Evolutionary conservation across 108 stramenopile species (phyloP), one percentile per base, ranked within the genome.

Genomic region (Pseudonitzschia multiseries): DNA sequence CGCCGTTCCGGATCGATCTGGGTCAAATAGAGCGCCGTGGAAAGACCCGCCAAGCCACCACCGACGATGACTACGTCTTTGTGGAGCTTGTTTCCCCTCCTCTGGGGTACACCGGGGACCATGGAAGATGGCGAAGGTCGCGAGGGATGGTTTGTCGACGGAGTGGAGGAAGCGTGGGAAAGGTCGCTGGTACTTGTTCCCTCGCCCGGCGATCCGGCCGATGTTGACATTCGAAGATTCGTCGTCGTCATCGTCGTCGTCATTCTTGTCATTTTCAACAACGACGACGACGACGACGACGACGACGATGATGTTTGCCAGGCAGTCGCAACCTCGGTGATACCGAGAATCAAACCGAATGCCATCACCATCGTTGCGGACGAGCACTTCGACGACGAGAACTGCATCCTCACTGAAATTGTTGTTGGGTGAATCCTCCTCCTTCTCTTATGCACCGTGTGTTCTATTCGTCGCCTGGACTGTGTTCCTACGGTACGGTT

Each of bases 51-150:
- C 31, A 93, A 77, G 36, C 92, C 92, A 18, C 82, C 84, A 5
- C 92, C 92, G 20, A 93, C 81, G 41, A 93, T 84, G 33, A 93
- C 79, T 13, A 90, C 79, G 74, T 93, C 92, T 43, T 84, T 84
- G 57, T 76, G 20, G 28, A 76, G 65, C 57, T 66, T 17, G 31
- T 41, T 26, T n/a, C 26, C 8, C 43, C 66, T 36, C 43, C 44
- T 36, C 8, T 3, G 66, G n/a, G 61, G 61, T 8, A 62, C 29
- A 12, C 8, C 31, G 13, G 61, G 61, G 0, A 29, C 26, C 6
- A 29, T 10, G n/a, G 29, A 33, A 0, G 61, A 62, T 14, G 61
- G 61, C 15, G n/a, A 10, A n/a, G 61, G 61, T 14, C 12, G n/a
- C 33, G 61, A 62, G 2, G 54, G 54, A 10, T 21, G 4, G n/a